A percentile compares a stretch with the other conserved stretches of the same genome.
Conservation (phyloP, 1,284 basidiomycete genomes). For the Apiotrichum brassicae region DNA sequence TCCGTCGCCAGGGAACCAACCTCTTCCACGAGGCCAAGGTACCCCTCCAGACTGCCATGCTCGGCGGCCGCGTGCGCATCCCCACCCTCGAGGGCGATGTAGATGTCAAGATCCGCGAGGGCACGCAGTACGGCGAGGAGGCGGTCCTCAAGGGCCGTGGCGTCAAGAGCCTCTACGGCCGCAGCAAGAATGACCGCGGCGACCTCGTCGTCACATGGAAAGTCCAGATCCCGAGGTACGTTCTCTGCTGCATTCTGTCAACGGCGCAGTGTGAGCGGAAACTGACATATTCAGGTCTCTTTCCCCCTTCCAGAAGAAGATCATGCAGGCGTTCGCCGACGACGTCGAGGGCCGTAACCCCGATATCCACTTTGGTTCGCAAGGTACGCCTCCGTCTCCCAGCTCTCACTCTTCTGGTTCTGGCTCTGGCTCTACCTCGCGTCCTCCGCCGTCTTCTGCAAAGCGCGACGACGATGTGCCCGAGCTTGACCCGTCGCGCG, state of each 20-base stretch:
- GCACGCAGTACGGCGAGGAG: conserved; percentile 95
- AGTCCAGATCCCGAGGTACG: conserved; percentile 82
- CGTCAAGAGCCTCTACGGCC: conserved; percentile 62
- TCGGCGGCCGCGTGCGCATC: conserved; percentile 86
- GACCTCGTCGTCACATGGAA: conserved; percentile 89
- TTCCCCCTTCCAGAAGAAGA: conserved; percentile 72
- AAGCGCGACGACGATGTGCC: conserved; percentile 10
- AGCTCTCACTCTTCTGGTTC: conserved; percentile 2
- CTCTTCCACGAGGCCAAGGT: conserved; percentile 87
- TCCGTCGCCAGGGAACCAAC: conserved; percentile 86
- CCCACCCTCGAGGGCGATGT: conserved; percentile 95
- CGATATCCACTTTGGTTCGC: conserved; percentile 31
- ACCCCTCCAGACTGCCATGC: conserved; percentile 82
- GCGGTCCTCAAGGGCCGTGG: conserved; percentile 90
- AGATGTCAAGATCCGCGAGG: conserved; percentile 84
- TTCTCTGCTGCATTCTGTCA: no score
- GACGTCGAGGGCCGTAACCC: conserved; percentile 68
- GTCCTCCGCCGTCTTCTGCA: not conserved
- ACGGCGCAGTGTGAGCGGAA: no score
- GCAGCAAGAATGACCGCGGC: conserved; percentile 55
- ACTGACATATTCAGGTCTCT: conserved; percentile 59
- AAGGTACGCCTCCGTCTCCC: not conserved
- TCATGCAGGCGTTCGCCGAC: conserved; percentile 86
- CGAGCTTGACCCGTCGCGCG: conserved; percentile 1
- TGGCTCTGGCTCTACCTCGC: conserved; percentile 5